phyloP scores from a whole-genome alignment of 768 basidiomycete species.

The Kwoniella sp. region DNA sequence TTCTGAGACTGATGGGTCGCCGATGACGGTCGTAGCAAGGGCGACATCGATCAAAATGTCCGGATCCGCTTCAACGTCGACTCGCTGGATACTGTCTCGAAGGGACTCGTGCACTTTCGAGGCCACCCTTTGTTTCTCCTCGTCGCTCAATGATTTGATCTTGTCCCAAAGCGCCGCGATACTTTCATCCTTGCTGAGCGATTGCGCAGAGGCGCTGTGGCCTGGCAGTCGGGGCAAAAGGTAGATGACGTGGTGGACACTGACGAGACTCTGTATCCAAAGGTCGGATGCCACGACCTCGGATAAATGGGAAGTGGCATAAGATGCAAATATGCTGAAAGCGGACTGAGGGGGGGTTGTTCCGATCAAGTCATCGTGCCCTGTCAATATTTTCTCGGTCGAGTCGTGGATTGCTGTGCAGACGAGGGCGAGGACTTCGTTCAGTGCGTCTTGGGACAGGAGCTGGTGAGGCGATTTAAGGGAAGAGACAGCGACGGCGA shows the following conservation, averaged over 20 bases:
- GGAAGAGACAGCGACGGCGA: constrained; percentile 13
- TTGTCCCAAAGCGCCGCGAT: constrained; percentile 12
- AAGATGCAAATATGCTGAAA: constrained; percentile 37
- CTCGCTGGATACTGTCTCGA: constrained; percentile 16
- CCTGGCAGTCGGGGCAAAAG: constrained; percentile 30
- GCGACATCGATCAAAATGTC: constrained; percentile 41
- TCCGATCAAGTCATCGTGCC: constrained; percentile 7
- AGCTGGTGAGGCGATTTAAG: constrained; percentile 8
- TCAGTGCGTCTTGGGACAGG: constrained; percentile 35
- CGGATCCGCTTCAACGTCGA: constrained; percentile 32
- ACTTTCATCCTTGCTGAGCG: constrained; percentile 13
- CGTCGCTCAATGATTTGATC: constrained; percentile 6
- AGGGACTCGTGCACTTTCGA: constrained; percentile 11
- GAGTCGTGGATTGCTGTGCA: constrained; percentile 45
- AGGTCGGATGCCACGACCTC: constrained; percentile 34
- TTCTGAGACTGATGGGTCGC: constrained; percentile 10
- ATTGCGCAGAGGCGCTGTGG: constrained; percentile 17
- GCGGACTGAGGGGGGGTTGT: constrained; percentile 22
- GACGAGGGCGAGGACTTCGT: constrained; percentile 44
- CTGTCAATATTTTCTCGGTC: constrained; percentile 24
- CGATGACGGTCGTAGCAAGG: constrained; percentile 18
- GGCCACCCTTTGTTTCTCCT: constrained; percentile 16
- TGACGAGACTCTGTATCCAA: constrained; percentile 38
- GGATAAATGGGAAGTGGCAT: constrained; percentile 26
- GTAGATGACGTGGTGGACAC: constrained; percentile 38